phyloP scores from a whole-genome alignment of 2,329 filamentous ascomycete species.

The Cryphonectria nitschkei region DNA sequence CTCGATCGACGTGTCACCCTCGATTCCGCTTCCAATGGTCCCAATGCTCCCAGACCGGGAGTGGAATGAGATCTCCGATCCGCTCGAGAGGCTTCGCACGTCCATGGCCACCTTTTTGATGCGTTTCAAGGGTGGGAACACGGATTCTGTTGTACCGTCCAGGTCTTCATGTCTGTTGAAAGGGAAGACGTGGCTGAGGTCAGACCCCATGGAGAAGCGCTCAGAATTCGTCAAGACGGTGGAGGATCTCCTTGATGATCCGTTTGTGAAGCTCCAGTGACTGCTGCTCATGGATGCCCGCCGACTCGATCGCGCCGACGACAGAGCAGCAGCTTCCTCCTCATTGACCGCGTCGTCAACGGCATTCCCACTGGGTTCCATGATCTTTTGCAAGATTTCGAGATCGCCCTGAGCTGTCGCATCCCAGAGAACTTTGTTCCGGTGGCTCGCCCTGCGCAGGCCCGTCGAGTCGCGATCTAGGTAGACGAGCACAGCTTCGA shows the following conservation, averaged over 20 bases:
- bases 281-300: slow-evolving; percentile 47
- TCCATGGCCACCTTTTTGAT: slow-evolving; percentile 88
- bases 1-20: slow-evolving; percentile 86
- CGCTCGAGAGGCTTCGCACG: slow-evolving; percentile 82
- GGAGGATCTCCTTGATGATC: slow-evolving; percentile 43
- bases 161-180: slow-evolving; percentile 69
- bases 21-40: slow-evolving; percentile 72
- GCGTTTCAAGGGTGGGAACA: slow-evolving; percentile 50
- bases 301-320: slow-evolving; percentile 46
- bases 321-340: slow-evolving; percentile 39
- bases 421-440: slow-evolving; percentile 88
- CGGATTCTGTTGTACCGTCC: slow-evolving; percentile 36
- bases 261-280: slow-evolving; percentile 51
- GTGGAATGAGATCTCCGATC: slow-evolving; percentile 80
- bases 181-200: slow-evolving; percentile 85
- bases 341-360: slow-evolving; percentile 50
- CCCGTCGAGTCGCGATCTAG: slow-evolving; percentile 80
- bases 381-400: slow-evolving; percentile 72
- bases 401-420: slow-evolving; percentile 79
- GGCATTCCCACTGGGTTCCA: slow-evolving; percentile 69
- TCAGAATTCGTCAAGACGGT: slow-evolving; percentile 49
- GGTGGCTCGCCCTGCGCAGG: slow-evolving; percentile 79
- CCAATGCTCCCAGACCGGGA: slow-evolving; percentile 80
- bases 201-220: slow-evolving; percentile 58
- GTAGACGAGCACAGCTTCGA: slow-evolving; percentile 92